Evolutionary conservation across 1,284 basidiomycete genomes (phyloP).

Genomic region (Naganishia sp.): DNA sequence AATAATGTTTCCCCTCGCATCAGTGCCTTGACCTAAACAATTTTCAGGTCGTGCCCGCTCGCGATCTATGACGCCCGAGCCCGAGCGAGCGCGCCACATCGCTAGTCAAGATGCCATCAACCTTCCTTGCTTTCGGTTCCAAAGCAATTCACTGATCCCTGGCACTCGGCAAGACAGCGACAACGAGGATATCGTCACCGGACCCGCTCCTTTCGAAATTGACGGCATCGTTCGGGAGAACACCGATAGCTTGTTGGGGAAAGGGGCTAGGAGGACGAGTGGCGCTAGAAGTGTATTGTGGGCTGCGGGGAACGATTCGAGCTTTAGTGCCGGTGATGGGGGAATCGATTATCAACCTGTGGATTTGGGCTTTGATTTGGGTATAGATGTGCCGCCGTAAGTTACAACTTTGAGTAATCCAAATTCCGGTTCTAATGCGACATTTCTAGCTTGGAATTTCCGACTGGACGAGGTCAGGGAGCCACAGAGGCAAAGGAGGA

Average conservation of each 20-base stretch:
- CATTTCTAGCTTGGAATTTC: too few species aligned
- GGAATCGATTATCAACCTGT: constrained; percentile 26
- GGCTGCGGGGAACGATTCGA: constrained; percentile 24
- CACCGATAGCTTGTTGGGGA: constrained; percentile 4
- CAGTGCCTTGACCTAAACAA: not conserved
- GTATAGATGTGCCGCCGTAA: constrained; percentile 26
- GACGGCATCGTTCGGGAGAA: not conserved
- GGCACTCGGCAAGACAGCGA: not conserved
- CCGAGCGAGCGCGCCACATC: constrained; percentile 14
- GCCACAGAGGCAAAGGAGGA: too few species aligned
- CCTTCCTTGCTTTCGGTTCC: constrained; percentile 2
- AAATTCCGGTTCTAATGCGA: too few species aligned
- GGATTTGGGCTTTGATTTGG: constrained; percentile 27
- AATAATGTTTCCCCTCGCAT: not conserved
- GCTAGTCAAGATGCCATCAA: constrained; percentile 6
- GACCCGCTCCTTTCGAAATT: not conserved
- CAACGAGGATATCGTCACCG: not conserved
- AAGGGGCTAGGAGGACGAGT: not conserved
- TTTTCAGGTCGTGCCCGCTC: constrained; percentile 14
- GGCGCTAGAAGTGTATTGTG: constrained; percentile 5
- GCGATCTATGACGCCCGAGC: constrained; percentile 12
- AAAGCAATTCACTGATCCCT: constrained; percentile 13
- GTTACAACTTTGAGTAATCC: not conserved
- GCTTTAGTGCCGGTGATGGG: constrained; percentile 24
- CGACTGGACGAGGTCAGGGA: too few species aligned